Base-by-base conservation (phyloP, 306 rosid genomes). In the Coriaria nepalensis region DNA sequence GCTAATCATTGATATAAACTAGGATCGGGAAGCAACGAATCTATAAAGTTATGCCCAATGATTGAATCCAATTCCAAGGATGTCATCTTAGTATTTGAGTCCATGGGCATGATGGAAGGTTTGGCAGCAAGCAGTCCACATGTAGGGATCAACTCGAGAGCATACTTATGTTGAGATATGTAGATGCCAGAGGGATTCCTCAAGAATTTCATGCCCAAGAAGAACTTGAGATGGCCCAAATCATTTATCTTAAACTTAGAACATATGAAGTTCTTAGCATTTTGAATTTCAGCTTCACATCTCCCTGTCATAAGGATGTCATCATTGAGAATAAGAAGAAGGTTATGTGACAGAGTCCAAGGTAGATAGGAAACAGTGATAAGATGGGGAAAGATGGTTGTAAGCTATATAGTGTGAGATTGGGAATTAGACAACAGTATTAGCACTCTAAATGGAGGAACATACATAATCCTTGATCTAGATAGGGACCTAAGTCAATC, bases 151-250 rank as follows among this genome's bases (percentile, higher is more conserved):
- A 61, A 9, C 33, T 61, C 59, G 37, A 61, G 37, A 2, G 53
- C 40, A 13, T 53, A 53, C 5, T 53, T 62, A 0, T n/a, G 9
- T 33, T 62, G 55, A 4, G 12, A 62, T 10, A 62, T 46, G 47
- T 47, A 32, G 0, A 60, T 42, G 4, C 65, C 46, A 8, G 4
- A 4, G 0, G 12, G 49, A 0, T 13, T 9, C 2, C 37, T 41
- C 50, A 52, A 35, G 35, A 60, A 37, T 20, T 60, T 45, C 6
- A 60, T 9, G 42, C 50, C 57, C 4, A 60, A 4, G 10, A 32
- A 59, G 6, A 32, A 39, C 10, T 37, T 11, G 1, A 40, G 47
- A 6, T 1, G 2, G 0, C 33, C 54, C 0, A 47, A 5, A 29
- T 57, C 45, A 4, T 45, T 57, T 34, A 50, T 35, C n/a, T n/a